Conservation (phyloP, 192 early-diverging fungal species). For the Endogone sp. region DNA sequence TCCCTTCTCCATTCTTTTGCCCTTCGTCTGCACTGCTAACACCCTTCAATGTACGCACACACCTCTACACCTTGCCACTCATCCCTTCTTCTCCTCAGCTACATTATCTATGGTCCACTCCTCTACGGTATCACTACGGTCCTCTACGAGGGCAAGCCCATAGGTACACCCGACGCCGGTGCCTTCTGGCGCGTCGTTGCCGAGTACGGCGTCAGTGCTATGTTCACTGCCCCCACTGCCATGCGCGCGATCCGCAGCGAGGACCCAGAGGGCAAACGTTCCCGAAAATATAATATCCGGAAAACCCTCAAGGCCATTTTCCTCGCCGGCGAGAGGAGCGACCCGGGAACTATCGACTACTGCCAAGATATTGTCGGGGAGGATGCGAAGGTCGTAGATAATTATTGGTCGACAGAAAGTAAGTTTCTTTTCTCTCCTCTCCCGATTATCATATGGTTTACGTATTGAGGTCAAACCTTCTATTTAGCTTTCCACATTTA, state of each 20-base stretch:
- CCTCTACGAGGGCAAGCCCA: constrained; percentile 85
- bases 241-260: constrained; percentile 76
- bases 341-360: constrained; percentile 70
- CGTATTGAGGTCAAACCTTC: too few species aligned
- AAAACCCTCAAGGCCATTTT: constrained; percentile 61
- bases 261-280: constrained; percentile 61
- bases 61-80: background rate
- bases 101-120: constrained; percentile 79
- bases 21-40: too few species aligned
- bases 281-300: constrained; percentile 55
- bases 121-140: constrained; percentile 73
- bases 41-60: background rate
- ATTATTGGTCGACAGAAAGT: constrained; percentile 89
- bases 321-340: constrained; percentile 80
- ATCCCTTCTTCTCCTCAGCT: constrained; percentile 30
- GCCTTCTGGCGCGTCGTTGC: constrained; percentile 76
- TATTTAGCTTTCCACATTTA: too few species aligned
- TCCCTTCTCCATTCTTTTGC: background rate
- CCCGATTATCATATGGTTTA: too few species aligned
- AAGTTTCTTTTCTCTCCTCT: constrained; percentile 4
- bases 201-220: constrained; percentile 69
- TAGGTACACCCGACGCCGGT: constrained; percentile 74
- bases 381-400: constrained; percentile 64
- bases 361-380: constrained; percentile 38
- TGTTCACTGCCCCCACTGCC: constrained; percentile 85